Base-by-base conservation (phyloP, 176 grass and related monocot species). In the Eragrostis curvula region DNA sequence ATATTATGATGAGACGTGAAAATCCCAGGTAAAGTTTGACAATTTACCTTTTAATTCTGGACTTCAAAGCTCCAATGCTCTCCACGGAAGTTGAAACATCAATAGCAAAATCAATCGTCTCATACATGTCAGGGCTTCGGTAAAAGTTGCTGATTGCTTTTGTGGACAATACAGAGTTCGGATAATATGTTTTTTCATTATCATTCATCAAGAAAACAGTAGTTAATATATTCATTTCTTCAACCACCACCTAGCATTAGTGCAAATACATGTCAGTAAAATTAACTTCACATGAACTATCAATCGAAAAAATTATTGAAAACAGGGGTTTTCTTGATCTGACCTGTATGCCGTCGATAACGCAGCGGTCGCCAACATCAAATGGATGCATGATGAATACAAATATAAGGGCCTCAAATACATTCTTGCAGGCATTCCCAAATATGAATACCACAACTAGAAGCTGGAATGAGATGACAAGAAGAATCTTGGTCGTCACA, bases 181-280 rank as follows among this genome's bases (percentile, higher is more conserved):
- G 93, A 79, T 99, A 99, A 80, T 92, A 99, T 78, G 96, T 79
- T 81, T 99, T 99, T 85, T 96, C 93, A 55, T 93, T 95, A 72
- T 98, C 92, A 73, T 93, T 82, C 83, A 86, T 93, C 84, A 98
- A 67, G 41, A 98, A 91, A 49, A 94, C 82, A n/a, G 96, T 98
- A 39, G 96, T 98, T 39, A 98, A 81, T 85, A 98, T 98, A 85
- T 98, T 95, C 96, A 98, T 98, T 93, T 98, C 96, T 89, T 98
- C 96, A 1, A 98, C 92, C 84, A 81, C 63, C 96, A 98, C 93
- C 96, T 98, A 86, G 46, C 43, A 85, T 77, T 58, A 50, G 57
- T 21, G 36, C 30, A 82, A 13, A 32, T 7, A 52, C 16, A 73
- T 61, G 30, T 86, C 40, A 88, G 53, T 0, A 66, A 60, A 53